Evolutionary conservation across 768 basidiomycete genomes (phyloP).

Genomic region (Calocera viscosa): DNA sequence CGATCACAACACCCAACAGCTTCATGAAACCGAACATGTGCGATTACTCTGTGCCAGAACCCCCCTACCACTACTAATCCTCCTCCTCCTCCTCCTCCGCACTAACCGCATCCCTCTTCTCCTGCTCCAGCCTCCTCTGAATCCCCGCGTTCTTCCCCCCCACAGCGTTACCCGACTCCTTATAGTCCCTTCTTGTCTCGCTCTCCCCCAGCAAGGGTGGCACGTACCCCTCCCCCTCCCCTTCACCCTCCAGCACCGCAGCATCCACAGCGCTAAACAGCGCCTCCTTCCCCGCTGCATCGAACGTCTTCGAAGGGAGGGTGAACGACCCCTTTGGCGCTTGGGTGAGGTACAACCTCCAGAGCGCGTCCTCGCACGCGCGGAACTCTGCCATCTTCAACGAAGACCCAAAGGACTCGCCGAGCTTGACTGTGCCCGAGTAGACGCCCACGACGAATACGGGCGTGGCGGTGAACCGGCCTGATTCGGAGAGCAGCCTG

Average conservation of each 20-base stretch:
- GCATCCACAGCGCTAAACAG: neutral
- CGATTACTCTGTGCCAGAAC: too few species aligned
- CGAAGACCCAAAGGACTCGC: slow-evolving; percentile 88
- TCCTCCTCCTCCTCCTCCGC: neutral
- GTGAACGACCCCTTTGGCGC: slow-evolving; percentile 55
- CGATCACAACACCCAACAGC: too few species aligned
- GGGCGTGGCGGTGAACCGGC: slow-evolving; percentile 79
- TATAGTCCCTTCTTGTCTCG: slow-evolving; percentile 33
- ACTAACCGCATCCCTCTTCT: neutral
- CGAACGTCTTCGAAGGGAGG: slow-evolving; percentile 63
- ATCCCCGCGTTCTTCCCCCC: neutral
- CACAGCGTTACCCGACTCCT: neutral
- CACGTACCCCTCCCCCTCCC: slow-evolving; percentile 37
- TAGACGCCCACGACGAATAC: slow-evolving; percentile 94
- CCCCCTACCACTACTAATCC: too few species aligned
- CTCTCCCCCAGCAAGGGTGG: slow-evolving; percentile 46
- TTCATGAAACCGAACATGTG: too few species aligned
- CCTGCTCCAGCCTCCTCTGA: neutral
- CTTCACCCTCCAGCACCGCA: slow-evolving; percentile 23
- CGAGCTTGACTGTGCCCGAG: slow-evolving; percentile 69
- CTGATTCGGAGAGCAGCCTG: slow-evolving; percentile 85
- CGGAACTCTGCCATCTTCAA: slow-evolving; percentile 91
- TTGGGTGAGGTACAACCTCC: slow-evolving; percentile 69
- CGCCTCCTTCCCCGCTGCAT: neutral
- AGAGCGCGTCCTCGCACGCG: slow-evolving; percentile 71